These are phyloP conservation scores for Pochonia chlamydosporia DNA, from an alignment of 2,329 filamentous ascomycete species.

Conservation along the genomic window DNA sequence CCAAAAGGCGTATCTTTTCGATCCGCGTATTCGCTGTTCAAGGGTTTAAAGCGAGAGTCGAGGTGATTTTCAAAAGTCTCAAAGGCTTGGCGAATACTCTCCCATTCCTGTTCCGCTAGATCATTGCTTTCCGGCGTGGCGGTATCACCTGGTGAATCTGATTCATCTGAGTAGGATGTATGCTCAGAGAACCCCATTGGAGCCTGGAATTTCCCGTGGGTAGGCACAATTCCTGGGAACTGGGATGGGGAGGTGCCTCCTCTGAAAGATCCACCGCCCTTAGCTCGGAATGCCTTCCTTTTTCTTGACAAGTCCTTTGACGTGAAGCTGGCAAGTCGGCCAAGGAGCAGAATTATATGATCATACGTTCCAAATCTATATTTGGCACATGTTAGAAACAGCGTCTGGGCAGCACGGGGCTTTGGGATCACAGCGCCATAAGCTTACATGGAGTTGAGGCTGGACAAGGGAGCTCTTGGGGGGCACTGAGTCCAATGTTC, in stretches of 20 bases:
- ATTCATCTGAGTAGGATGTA: conserved; percentile 35
- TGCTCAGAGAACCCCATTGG: conserved; percentile 52
- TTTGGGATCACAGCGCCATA: not conserved
- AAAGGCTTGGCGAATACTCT: conserved; percentile 66
- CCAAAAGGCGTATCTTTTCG: conserved; percentile 71
- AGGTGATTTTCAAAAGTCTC: conserved; percentile 59
- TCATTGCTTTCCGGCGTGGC: conserved; percentile 60
- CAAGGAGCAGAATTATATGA: conserved; percentile 76
- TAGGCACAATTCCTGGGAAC: conserved; percentile 52
- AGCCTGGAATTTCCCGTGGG: conserved; percentile 40
- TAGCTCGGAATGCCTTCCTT: conserved; percentile 46
- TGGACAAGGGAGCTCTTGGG: conserved; percentile 74
- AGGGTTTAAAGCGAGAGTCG: conserved; percentile 68
- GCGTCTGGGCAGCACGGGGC: not conserved
- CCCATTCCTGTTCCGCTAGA: conserved; percentile 75
- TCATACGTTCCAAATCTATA: conserved; percentile 83
- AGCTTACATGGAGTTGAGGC: conserved; percentile 63
- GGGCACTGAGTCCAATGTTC: conserved; percentile 80
- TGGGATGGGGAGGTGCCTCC: conserved; percentile 31
- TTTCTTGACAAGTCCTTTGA: conserved; percentile 75
- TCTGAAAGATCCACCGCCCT: conserved; percentile 19
- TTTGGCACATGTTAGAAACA: conserved; percentile 17
- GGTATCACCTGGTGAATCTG: conserved; percentile 40
- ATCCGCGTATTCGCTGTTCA: conserved; percentile 61
- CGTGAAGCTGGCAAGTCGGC: conserved; percentile 72